Conservation (phyloP, 2,329 filamentous ascomycete genomes). For the Tolypocladium nubicola region DNA sequence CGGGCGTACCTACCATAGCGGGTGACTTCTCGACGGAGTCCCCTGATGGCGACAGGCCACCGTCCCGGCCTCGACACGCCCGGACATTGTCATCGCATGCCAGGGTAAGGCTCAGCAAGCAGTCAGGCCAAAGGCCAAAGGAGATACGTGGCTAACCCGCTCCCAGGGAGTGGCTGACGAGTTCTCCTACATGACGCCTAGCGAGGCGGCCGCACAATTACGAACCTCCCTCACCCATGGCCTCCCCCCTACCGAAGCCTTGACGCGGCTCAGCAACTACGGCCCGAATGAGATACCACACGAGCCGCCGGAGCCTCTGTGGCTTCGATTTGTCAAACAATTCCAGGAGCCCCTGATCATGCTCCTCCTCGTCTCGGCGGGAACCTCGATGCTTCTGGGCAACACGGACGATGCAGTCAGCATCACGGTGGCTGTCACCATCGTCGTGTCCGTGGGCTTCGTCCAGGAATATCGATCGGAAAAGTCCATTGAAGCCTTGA, state of each 20-base stretch:
- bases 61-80: conserved; percentile 23
- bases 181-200: conserved; percentile 58
- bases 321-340: conserved; percentile 90
- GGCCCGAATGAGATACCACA: conserved; percentile 92
- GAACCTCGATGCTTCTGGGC: conserved; percentile 78
- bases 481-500: conserved; percentile 91
- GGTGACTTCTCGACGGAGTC: conserved; percentile 13
- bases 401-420: conserved; percentile 93
- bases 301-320: conserved; percentile 86
- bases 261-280: conserved; percentile 66
- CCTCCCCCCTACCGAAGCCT: conserved; percentile 69
- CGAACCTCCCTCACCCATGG: conserved; percentile 77
- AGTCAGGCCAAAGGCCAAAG: not conserved
- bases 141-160: not conserved
- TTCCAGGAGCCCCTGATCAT: conserved; percentile 94
- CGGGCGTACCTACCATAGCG: conserved; percentile 22
- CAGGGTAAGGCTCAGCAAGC: conserved; percentile 28
- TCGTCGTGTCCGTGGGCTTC: conserved; percentile 92
- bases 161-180: conserved; percentile 45
- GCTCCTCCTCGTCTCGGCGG: conserved; percentile 80
- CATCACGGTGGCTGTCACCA: conserved; percentile 91
- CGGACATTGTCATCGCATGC: conserved; percentile 46
- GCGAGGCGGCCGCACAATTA: conserved; percentile 67
- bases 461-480: conserved; percentile 96
- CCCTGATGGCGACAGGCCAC: conserved; percentile 13